Conservation (phyloP, 2,329 filamentous ascomycete species). For the Blastomyces parvus region DNA sequence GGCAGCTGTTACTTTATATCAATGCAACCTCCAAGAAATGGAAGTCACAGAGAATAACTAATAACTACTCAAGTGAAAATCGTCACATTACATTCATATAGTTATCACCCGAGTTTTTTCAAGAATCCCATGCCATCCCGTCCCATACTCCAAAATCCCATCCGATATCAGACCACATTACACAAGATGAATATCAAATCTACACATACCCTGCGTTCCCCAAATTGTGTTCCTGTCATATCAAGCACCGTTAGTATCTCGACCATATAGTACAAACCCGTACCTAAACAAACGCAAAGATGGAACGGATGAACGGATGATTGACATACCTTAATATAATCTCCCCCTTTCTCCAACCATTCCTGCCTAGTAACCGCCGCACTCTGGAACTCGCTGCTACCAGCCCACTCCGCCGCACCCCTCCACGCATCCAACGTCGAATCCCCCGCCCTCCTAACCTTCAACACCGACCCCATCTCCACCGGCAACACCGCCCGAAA, state of each 20-base stretch:
- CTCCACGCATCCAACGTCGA: conserved; percentile 83
- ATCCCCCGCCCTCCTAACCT: conserved; percentile 63
- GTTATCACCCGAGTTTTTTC: background rate
- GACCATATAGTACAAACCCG: background rate
- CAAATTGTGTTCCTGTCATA: conserved; percentile 10
- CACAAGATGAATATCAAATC: background rate
- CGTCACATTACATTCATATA: background rate
- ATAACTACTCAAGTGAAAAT: background rate
- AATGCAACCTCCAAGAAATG: background rate
- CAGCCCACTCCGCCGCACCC: conserved; percentile 79
- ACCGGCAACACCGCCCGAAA: conserved; percentile 61
- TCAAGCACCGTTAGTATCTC: background rate
- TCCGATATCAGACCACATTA: background rate
- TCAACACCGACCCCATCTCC: conserved; percentile 50
- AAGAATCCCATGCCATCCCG: background rate
- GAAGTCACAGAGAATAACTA: background rate
- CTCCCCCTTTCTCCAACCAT: conserved; percentile 81
- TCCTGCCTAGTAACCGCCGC: conserved; percentile 65
- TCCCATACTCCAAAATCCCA: background rate
- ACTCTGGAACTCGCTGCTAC: conserved; percentile 46
- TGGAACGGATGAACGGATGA: background rate
- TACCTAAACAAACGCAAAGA: background rate
- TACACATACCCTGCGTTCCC: conserved; percentile 7
- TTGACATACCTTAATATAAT: conserved; percentile 76
- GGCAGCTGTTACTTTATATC: too few species aligned